Base-by-base conservation (phyloP, 2,329 filamentous ascomycete genomes). In the Colletotrichum graminicola region DNA sequence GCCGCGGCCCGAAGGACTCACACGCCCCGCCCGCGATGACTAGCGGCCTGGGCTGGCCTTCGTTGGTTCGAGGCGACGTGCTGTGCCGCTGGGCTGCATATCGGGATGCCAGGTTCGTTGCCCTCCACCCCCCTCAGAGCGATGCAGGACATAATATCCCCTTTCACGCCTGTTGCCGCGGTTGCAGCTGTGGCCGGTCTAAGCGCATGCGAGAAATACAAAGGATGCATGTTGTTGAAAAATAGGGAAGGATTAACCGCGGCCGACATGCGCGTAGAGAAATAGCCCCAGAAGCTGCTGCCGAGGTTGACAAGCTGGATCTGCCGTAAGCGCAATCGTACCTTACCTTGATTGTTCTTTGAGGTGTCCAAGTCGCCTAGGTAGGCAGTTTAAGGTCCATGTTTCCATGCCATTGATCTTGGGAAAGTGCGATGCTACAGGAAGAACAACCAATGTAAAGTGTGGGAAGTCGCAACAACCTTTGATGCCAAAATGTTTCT, bases 31-130 rank as follows among this genome's bases (percentile, higher is more conserved):
- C 10, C 10, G 16, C 29, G 43, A 62, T 62, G 43, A 62, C 49
- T 51, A 43, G 60, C 29, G 34, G 47, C 47, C 47, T 62, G 34
- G 57, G 51, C 56, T 59, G 29, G 64, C 59, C 18, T 23, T 56
- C 21, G 56, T 56, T 67, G 56, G 64, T 59, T 67, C n/a, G 21
- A 29, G 21, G 32, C 34, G 55, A 18, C 23, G 8, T 54, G 56
- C 64, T 71, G 59, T 18, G 64, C 64, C 68, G 52, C 68, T 32
- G 68, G 65, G 64, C 64, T 59, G 68, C 68, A 68, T 59, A 10
- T 41, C 43, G 63, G 68, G 63, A 57, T 51, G 41, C 51, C n/a
- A 49, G 29, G 51, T n/a, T 26, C 26, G 23, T 16, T 26, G 18
- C 12, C 43, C 32, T 12, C 43, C 26, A 5, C 39, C 18, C 29